These are phyloP conservation scores for Arthrobotrys entomopaga DNA, from an alignment of 2,329 filamentous ascomycete species.

Conservation along the genomic window DNA sequence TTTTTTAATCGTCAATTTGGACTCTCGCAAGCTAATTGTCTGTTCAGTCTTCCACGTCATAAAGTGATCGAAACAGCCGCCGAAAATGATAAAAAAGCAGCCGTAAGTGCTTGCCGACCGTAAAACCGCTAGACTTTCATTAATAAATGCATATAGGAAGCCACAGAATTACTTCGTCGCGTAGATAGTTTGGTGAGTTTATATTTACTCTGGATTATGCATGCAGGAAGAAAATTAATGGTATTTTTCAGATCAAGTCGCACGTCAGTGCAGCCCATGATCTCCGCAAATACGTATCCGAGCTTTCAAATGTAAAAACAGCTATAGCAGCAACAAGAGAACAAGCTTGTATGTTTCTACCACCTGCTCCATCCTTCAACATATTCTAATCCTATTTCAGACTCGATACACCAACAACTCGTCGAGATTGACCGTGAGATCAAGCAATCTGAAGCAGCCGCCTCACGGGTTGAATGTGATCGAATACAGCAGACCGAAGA, in stretches of 20 bases:
- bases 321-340: slow-evolving; percentile 26
- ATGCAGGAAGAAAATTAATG: neutral
- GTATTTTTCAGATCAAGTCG: slow-evolving; percentile 22
- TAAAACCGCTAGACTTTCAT: neutral
- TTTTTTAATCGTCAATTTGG: neutral
- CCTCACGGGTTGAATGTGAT: slow-evolving; percentile 28
- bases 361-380: neutral
- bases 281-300: slow-evolving; percentile 40
- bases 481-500: slow-evolving; percentile 37
- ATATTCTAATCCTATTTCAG: slow-evolving; percentile 2
- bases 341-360: slow-evolving; percentile 36
- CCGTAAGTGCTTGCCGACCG: slow-evolving; percentile 7
- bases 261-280: slow-evolving; percentile 41
- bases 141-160: slow-evolving; percentile 26
- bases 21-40: neutral
- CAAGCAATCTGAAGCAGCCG: slow-evolving; percentile 25
- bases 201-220: neutral
- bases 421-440: slow-evolving; percentile 51
- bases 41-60: slow-evolving; percentile 38
- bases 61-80: slow-evolving; percentile 20
- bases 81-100: slow-evolving; percentile 42
- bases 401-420: slow-evolving; percentile 41
- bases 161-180: slow-evolving; percentile 22
- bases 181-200: slow-evolving; percentile 47
- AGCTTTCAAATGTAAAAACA: slow-evolving; percentile 29